A percentile compares a stretch with the other conserved stretches of the same genome.
Evolutionary conservation across 768 basidiomycete genomes (phyloP).

Genomic region (Obba rivulosa): DNA sequence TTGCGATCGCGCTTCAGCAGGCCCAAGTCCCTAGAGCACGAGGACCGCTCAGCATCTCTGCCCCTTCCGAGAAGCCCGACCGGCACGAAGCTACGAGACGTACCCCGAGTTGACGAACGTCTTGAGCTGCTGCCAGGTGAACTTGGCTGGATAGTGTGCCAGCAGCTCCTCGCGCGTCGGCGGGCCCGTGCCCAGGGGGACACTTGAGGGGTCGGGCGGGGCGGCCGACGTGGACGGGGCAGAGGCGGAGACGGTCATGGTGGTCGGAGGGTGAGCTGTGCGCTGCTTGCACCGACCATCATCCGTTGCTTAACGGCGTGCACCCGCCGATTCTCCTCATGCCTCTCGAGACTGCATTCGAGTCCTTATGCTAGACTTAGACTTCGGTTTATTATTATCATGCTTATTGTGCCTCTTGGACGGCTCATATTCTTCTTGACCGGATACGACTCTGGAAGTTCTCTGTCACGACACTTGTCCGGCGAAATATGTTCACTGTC

Average conservation of each 20-base stretch:
- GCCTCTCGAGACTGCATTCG: no score
- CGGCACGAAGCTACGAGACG: constrained; percentile 4
- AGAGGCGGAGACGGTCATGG: constrained; percentile 1
- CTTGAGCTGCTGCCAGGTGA: constrained; percentile 73
- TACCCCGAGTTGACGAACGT: constrained; percentile 78
- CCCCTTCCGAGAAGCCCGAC: background rate
- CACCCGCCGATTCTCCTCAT: no score
- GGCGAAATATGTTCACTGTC: no score
- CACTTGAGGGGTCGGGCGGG: constrained; percentile 5
- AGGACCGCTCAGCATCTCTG: background rate
- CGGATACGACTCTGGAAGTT: no score
- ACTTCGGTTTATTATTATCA: no score
- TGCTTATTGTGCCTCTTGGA: no score
- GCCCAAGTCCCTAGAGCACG: constrained; percentile 59
- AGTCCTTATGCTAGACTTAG: no score
- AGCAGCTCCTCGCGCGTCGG: constrained; percentile 67
- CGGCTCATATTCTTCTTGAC: no score
- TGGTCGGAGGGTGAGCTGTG: background rate
- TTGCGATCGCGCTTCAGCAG: constrained; percentile 68
- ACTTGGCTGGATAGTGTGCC: constrained; percentile 65
- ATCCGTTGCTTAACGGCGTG: no score
- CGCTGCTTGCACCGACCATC: no score
- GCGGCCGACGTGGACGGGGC: background rate
- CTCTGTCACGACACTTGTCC: no score
- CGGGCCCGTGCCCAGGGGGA: constrained; percentile 37